A percentile compares a stretch with the other conserved stretches of the same genome.
Evolutionary conservation across 495 filamentous ascomycete species (phyloP).

Genomic region (Aspergillus sparsus): DNA sequence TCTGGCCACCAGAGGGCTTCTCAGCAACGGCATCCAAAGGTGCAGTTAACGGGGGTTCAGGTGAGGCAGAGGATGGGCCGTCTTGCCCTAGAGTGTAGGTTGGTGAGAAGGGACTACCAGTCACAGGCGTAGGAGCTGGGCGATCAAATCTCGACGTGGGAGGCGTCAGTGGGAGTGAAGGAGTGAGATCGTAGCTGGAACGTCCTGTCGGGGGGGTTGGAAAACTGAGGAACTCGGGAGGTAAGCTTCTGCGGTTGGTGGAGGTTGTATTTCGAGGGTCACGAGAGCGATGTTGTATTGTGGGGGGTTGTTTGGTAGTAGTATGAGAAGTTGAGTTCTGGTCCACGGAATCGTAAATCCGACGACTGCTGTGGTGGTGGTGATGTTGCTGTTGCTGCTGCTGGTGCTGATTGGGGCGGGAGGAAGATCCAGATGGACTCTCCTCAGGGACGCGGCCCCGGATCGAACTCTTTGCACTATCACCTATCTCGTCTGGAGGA

Average conservation of each 20-base stretch:
- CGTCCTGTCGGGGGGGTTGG: slow-evolving; percentile 12
- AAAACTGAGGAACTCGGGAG: slow-evolving; percentile 20
- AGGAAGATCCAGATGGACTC: slow-evolving; percentile 3
- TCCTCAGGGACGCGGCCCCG: slow-evolving; percentile 17
- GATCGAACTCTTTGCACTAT: slow-evolving; percentile 12
- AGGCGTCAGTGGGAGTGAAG: slow-evolving; percentile 28
- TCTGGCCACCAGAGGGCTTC: slow-evolving; percentile 25
- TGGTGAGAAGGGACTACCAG: slow-evolving; percentile 17
- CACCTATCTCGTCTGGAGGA: slow-evolving; percentile 14
- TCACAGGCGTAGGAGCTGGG: neutral
- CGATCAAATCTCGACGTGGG: slow-evolving; percentile 23
- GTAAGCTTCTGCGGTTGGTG: slow-evolving; percentile 21
- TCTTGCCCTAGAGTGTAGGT: slow-evolving; percentile 26
- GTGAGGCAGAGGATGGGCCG: slow-evolving; percentile 13
- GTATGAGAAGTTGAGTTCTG: slow-evolving; percentile 5
- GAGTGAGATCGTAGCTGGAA: slow-evolving; percentile 15
- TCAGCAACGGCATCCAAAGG: slow-evolving; percentile 38
- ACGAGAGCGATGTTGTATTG: slow-evolving; percentile 3
- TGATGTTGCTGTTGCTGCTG: neutral
- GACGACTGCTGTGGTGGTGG: slow-evolving; percentile 1
- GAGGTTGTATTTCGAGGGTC: slow-evolving; percentile 11
- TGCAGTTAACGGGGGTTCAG: slow-evolving; percentile 35
- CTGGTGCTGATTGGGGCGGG: neutral
- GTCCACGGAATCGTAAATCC: slow-evolving; percentile 2
- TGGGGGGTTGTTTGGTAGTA: slow-evolving; percentile 2